Percentiles rank a stretch among this genome's conserved stretches.
phyloP scores from a whole-genome alignment of 768 basidiomycete species.

The Lentinula sp. region DNA sequence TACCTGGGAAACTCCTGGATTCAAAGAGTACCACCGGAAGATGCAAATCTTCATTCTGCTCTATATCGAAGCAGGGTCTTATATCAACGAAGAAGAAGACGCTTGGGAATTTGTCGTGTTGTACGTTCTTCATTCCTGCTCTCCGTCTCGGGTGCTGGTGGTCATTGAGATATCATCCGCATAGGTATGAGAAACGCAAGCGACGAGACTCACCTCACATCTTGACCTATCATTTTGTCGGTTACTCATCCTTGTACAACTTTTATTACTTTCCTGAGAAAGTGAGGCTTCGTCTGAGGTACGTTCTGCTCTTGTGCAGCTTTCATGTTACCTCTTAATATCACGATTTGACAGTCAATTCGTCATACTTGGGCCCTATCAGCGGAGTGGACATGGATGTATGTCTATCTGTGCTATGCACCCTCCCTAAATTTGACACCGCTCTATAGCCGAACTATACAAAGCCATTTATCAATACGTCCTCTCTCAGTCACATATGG shows the following conservation, averaged over 20 bases:
- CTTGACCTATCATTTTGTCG: constrained; percentile 82
- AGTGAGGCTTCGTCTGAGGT: constrained; percentile 84
- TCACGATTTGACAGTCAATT: constrained; percentile 63
- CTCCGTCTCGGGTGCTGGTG: not conserved
- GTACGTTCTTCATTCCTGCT: constrained; percentile 37
- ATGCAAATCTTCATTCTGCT: constrained; percentile 95
- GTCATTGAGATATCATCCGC: not conserved
- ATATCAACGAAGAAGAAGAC: constrained; percentile 90
- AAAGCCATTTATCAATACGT: constrained; percentile 77
- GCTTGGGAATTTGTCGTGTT: constrained; percentile 89
- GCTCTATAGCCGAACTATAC: constrained; percentile 72
- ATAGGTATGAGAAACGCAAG: constrained; percentile 81
- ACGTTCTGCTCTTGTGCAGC: constrained; percentile 11
- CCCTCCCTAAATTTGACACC: not conserved
- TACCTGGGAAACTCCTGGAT: constrained; percentile 82
- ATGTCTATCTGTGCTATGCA: constrained; percentile 21
- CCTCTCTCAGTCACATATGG: constrained; percentile 56
- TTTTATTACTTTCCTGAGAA: constrained; percentile 96
- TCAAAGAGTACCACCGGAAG: constrained; percentile 81
- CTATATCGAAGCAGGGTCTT: constrained; percentile 94
- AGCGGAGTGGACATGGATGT: constrained; percentile 89
- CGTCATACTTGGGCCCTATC: constrained; percentile 86
- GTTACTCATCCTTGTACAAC: constrained; percentile 91
- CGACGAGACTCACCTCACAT: constrained; percentile 42
- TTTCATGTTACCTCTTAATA: constrained; percentile 1